Base-by-base conservation (phyloP, 1,139 yeast genomes). In the Yamadazyma dushanensis region DNA sequence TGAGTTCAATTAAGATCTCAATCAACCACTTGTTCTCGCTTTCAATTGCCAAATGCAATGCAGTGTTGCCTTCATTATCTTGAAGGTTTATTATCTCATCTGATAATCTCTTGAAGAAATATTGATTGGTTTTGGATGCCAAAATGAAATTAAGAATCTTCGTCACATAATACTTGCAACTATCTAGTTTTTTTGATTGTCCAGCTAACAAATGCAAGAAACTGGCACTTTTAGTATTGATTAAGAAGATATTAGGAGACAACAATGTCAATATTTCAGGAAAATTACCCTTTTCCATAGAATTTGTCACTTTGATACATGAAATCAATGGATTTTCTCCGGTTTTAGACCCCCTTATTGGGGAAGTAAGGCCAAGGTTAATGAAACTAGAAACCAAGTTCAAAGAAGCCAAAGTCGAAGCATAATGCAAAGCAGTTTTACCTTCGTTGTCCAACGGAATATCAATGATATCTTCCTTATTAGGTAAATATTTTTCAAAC, bases 1-100 rank as follows among this genome's bases (percentile, higher is more conserved):
- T 92, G 31, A 92, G 80, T 46, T 84, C 95, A 16, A 92, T 56
- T 37, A 92, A 70, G 36, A 88, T 80, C 41, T 84, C 88, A 15
- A 88, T 85, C 42, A 92, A 80, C 61, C 90, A 81, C 46, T 76
- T 79, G 49, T 85, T 83, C 20, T 96, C 97, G 35, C 83, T 75
- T 52, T 95, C 82, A 0, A 96, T 94, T 0, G 97, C 97, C 41
- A 89, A 78, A 56, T 90, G 95, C 40, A 92, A 67, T 37, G 92
- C 80, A 0, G 96, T 88, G 53, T 90, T 95, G 26, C 97, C 98
- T 48, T 83, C 82, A 34, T 78, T 70, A 55, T 90, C 97, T 46
- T 82, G 84, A 2, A 80, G 74, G 54, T 90, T 87, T 18, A 89
- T 78, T 36, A 89, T 72, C 30, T 79, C 78, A 10, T 67, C 62